phyloP scores from a whole-genome alignment of 331 rosid species.

The Quercus tomentella region DNA sequence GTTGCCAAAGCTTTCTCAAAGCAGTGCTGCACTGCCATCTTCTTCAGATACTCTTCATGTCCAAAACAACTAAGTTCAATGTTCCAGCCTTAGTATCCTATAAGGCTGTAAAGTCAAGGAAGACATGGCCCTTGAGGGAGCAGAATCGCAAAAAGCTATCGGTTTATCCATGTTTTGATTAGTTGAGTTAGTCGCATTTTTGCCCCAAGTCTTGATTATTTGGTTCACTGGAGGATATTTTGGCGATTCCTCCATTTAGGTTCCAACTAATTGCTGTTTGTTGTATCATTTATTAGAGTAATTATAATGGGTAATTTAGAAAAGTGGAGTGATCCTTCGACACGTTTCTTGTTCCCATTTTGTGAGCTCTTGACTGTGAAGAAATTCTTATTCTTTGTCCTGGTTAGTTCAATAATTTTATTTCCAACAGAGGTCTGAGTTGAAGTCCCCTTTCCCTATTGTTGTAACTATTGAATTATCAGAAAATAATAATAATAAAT shows the following conservation, averaged over 20 bases:
- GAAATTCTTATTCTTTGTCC: not conserved
- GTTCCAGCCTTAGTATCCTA: not conserved
- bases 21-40: slow-evolving; percentile 20
- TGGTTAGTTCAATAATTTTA: too few species aligned
- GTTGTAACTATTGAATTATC: too few species aligned
- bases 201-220: too few species aligned
- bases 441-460: too few species aligned
- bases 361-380: not conserved
- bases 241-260: not conserved
- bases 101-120: not conserved
- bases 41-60: slow-evolving; percentile 14
- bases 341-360: not conserved
- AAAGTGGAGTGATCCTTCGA: not conserved
- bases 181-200: too few species aligned
- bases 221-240: not conserved
- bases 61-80: slow-evolving; percentile 15
- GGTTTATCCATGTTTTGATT: not conserved
- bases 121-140: not conserved
- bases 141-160: not conserved
- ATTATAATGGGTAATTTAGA: not conserved
- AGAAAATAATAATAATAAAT: too few species aligned
- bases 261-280: not conserved
- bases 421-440: too few species aligned
- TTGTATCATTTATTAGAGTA: not conserved
- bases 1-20: slow-evolving; percentile 40